These are phyloP conservation scores for Kalmusia sp. DNA, from an alignment of 2,329 filamentous ascomycete species.

Conservation along the genomic window DNA sequence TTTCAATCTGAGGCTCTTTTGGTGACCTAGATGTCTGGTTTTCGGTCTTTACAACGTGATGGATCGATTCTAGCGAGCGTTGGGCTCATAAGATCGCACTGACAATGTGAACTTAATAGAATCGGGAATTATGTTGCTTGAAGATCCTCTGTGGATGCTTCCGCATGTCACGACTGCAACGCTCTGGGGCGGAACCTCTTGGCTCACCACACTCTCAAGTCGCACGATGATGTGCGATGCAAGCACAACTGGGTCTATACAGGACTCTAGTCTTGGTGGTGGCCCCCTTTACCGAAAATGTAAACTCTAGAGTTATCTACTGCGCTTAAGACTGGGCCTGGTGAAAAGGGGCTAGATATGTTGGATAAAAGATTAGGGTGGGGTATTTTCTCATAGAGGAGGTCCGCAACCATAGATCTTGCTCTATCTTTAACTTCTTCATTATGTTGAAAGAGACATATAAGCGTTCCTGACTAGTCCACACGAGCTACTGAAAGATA, in stretches of 20 bases:
- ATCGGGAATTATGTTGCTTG: neutral
- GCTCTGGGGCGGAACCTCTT: neutral
- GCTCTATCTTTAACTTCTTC: constrained; percentile 68
- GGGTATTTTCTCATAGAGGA: constrained; percentile 58
- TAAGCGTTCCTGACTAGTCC: neutral
- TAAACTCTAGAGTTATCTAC: neutral
- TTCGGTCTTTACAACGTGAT: neutral
- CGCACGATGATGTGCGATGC: neutral
- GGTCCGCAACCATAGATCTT: constrained; percentile 64
- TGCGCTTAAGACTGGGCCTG: constrained; percentile 1
- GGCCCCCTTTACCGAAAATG: neutral
- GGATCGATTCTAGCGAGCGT: neutral
- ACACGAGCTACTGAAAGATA: neutral
- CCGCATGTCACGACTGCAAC: neutral
- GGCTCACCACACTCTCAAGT: neutral
- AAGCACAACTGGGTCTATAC: neutral
- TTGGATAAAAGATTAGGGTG: constrained; percentile 61
- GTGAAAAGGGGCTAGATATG: constrained; percentile 54
- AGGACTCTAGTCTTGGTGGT: neutral
- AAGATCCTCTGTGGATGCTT: neutral
- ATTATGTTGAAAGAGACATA: constrained; percentile 57
- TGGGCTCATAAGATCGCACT: neutral
- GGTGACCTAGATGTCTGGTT: neutral
- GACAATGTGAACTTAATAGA: neutral
- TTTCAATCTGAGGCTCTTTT: neutral